These are phyloP conservation scores for Aureobasidium musti DNA, from an alignment of 2,329 filamentous ascomycete species.

Conservation along the genomic window DNA sequence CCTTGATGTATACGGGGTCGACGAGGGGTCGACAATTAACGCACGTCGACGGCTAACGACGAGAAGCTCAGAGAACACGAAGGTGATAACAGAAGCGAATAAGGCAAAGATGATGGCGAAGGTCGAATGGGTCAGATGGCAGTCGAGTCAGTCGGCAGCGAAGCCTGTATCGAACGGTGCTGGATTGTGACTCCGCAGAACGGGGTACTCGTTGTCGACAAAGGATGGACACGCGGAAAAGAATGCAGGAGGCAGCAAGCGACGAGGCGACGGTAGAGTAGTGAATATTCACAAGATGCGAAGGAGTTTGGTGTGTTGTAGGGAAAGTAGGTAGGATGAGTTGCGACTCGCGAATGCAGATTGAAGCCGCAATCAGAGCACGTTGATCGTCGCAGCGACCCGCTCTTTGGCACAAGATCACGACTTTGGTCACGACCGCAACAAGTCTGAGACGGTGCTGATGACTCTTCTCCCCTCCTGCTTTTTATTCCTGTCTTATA, in stretches of 20 bases:
- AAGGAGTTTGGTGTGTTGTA: constrained; percentile 5
- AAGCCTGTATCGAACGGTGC: constrained; percentile 24
- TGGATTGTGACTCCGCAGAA: constrained; percentile 8
- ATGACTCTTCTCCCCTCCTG: not conserved
- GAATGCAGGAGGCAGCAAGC: constrained; percentile 17
- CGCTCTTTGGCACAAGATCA: constrained; percentile 18
- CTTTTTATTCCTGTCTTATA: not conserved
- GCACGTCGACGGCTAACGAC: not conserved
- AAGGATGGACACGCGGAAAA: constrained; percentile 1
- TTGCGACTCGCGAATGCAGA: not conserved
- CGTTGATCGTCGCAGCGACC: constrained; percentile 18
- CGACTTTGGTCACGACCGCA: constrained; percentile 17
- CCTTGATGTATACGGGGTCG: not conserved
- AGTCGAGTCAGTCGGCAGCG: constrained; percentile 26
- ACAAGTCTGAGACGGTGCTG: not conserved
- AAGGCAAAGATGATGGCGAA: constrained; percentile 3
- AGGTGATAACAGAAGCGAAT: constrained; percentile 4
- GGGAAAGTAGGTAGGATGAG: constrained; percentile 19
- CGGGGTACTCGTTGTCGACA: not conserved
- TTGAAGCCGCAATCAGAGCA: constrained; percentile 17
- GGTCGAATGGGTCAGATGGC: constrained; percentile 20
- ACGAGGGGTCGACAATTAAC: not conserved
- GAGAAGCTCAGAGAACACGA: not conserved
- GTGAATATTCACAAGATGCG: constrained; percentile 9
- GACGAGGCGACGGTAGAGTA: not conserved